A percentile compares a stretch with the other conserved stretches of the same genome.
These are phyloP conservation scores for Malus fusca DNA, from an alignment of 306 rosid genomes.

Conservation along the genomic window DNA sequence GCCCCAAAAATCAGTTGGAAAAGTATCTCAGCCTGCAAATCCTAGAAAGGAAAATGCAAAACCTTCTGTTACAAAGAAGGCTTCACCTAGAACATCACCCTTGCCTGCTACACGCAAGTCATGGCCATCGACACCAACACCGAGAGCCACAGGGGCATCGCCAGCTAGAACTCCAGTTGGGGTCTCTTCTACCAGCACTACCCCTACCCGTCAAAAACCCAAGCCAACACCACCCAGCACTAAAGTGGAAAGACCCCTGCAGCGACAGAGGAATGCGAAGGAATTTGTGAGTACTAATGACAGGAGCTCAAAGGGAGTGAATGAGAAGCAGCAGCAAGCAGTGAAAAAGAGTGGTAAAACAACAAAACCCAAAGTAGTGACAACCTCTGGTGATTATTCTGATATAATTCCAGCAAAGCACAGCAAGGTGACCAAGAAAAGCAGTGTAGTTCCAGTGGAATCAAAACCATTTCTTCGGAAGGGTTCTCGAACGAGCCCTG, in stretches of 20 bases:
- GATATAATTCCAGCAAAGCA: constrained; percentile 40
- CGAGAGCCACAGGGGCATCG: constrained; percentile 46
- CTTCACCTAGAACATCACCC: constrained; percentile 44
- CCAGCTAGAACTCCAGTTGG: constrained; percentile 51
- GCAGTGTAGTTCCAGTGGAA: constrained; percentile 93
- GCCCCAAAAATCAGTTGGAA: constrained; percentile 46
- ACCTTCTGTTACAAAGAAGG: constrained; percentile 42
- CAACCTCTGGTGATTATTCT: constrained; percentile 45
- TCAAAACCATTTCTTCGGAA: constrained; percentile 82
- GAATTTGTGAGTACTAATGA: constrained; percentile 32
- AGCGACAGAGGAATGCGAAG: constrained; percentile 48
- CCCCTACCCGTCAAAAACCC: constrained; percentile 51
- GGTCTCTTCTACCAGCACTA: constrained; percentile 44
- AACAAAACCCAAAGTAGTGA: constrained; percentile 42
- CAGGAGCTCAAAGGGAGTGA: constrained; percentile 41
- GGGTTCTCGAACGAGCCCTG: constrained; percentile 56
- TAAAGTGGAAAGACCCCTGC: constrained; percentile 50
- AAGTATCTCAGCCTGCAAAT: constrained; percentile 41
- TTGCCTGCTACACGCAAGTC: constrained; percentile 79
- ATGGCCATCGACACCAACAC: constrained; percentile 78
- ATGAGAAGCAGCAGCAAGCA: constrained; percentile 46
- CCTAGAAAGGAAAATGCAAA: constrained; percentile 50
- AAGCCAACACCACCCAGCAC: constrained; percentile 34
- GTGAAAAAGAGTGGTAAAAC: constrained; percentile 43
- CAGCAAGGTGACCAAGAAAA: constrained; percentile 72